Percentiles rank a stretch among this genome's conserved stretches.
phyloP scores from a whole-genome alignment of 2,329 filamentous ascomycete genomes.

The Penicillium janthinellum region DNA sequence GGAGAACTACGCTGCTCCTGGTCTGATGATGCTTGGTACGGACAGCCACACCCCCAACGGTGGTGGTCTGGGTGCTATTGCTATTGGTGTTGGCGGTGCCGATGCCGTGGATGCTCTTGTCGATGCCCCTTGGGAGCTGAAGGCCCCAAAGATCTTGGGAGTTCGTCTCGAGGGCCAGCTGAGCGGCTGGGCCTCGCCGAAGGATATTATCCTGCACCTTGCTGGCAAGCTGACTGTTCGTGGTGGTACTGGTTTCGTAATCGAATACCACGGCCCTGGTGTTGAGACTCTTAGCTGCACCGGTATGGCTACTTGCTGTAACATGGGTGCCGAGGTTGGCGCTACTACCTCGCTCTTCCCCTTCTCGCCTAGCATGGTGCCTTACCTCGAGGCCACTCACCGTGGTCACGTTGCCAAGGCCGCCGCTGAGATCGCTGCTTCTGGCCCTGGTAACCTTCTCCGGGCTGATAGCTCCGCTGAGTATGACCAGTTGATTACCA shows the following conservation, averaged over 20 bases:
- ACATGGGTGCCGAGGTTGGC: constrained; percentile 67
- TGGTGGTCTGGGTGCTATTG: constrained; percentile 91
- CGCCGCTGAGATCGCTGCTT: constrained; percentile 74
- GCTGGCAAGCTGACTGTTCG: constrained; percentile 97
- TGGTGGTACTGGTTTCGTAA: constrained; percentile 89
- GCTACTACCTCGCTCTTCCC: constrained; percentile 93
- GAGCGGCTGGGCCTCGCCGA: constrained; percentile 88
- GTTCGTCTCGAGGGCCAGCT: constrained; percentile 89
- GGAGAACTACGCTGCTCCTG: constrained; percentile 97
- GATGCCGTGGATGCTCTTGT: constrained; percentile 99
- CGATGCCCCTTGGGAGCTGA: constrained; percentile 94
- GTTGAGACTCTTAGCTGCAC: constrained; percentile 74
- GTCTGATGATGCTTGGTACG: constrained; percentile 97
- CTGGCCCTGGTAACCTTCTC: constrained; percentile 60
- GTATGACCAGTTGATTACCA: constrained; percentile 94
- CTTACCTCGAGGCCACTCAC: constrained; percentile 92
- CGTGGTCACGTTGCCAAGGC: constrained; percentile 88
- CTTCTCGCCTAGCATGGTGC: constrained; percentile 97
- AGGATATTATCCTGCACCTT: constrained; percentile 97
- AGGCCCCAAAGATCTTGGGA: constrained; percentile 96
- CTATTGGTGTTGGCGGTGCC: constrained; percentile 96
- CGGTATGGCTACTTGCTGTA: constrained; percentile 81
- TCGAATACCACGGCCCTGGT: constrained; percentile 64
- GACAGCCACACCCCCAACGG: constrained; percentile 98
- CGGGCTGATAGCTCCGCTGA: constrained; percentile 85